Conservation (phyloP, 352 stramenopile genomes). For the Globisporangium iwayamae region DNA sequence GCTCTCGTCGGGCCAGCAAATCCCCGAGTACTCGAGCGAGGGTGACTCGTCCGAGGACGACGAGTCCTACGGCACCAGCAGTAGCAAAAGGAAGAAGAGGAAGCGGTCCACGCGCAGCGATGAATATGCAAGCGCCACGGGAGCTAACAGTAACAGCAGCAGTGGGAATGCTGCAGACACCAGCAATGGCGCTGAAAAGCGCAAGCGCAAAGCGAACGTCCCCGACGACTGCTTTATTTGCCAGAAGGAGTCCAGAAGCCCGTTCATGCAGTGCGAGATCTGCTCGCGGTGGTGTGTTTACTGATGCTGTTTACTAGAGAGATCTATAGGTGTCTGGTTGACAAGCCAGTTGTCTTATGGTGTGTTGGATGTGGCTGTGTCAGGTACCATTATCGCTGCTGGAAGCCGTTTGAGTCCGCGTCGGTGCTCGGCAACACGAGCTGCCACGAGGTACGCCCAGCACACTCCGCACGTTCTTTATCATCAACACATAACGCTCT, state of each 20-base stretch:
- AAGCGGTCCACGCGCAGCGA: constrained; percentile 6
- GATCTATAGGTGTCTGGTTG: background rate
- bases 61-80: constrained; percentile 25
- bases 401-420: constrained; percentile 43
- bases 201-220: constrained; percentile 34
- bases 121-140: background rate
- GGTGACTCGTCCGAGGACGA: constrained; percentile 57
- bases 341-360: background rate
- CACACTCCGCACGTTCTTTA: background rate
- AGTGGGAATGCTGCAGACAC: background rate
- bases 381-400: constrained; percentile 51
- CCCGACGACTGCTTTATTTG: constrained; percentile 58
- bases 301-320: background rate
- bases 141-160: background rate
- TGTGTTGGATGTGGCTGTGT: background rate
- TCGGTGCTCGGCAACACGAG: constrained; percentile 74
- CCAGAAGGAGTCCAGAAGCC: constrained; percentile 32
- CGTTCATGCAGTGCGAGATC: constrained; percentile 71
- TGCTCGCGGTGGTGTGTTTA: constrained; percentile 56
- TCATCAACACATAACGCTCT: background rate
- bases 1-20: constrained; percentile 70
- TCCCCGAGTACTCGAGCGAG: constrained; percentile 77
- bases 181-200: background rate
- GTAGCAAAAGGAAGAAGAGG: constrained; percentile 4
- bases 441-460: constrained; percentile 50